Evolutionary conservation across 176 grass and related monocot genomes (phyloP).

Genomic region (Aegilops longissima): DNA sequence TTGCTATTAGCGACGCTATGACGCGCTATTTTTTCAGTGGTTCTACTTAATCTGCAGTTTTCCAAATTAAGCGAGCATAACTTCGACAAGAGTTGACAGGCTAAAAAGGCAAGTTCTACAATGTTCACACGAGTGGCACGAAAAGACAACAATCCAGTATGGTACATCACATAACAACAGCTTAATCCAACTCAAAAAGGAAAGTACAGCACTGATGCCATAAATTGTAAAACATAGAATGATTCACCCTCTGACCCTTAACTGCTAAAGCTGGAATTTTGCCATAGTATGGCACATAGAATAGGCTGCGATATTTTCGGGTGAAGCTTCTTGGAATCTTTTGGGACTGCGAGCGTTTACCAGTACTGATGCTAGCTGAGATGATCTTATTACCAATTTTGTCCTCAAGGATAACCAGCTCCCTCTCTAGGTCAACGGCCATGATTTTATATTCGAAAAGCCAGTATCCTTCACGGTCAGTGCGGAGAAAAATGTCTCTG

Average conservation of each 20-base stretch:
- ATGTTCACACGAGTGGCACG: not conserved
- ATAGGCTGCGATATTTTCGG: not conserved
- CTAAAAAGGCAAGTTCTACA: not conserved
- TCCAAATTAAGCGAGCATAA: not conserved
- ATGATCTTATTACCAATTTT: not conserved
- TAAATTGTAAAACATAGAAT: too few species aligned
- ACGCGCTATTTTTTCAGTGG: too few species aligned
- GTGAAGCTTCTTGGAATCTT: not conserved
- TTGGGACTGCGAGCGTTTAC: not conserved
- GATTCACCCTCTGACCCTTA: too few species aligned
- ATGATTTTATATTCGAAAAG: conserved; percentile 4
- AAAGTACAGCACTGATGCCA: too few species aligned
- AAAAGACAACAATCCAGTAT: not conserved
- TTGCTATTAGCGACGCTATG: too few species aligned
- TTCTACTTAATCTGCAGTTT: not conserved
- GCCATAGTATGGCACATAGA: not conserved
- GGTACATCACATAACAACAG: not conserved
- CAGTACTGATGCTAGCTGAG: conserved; percentile 19
- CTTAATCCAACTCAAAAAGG: not conserved
- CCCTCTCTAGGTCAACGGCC: conserved; percentile 14
- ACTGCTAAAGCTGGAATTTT: too few species aligned
- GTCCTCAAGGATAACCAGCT: not conserved
- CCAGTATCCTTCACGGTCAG: not conserved
- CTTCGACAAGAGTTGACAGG: not conserved
- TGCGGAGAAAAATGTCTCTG: not conserved